phyloP scores from a whole-genome alignment of 441 rosid genomes.

The Pelargonium myrrhifolium region DNA sequence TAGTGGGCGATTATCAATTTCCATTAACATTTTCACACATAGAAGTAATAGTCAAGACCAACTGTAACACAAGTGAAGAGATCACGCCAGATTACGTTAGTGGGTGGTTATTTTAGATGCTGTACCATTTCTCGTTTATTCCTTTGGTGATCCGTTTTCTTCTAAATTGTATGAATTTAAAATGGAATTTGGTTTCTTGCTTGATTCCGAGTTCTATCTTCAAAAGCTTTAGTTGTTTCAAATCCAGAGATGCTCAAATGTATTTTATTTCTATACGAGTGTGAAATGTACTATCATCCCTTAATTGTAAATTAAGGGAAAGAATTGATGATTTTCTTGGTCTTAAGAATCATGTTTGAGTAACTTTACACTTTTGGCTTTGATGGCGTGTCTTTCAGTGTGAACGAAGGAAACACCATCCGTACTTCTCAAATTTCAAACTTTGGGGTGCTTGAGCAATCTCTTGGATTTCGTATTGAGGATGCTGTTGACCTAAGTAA shows the following conservation, averaged over 20 bases:
- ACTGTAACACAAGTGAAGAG: neutral
- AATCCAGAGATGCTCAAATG: neutral
- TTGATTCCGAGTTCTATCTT: neutral
- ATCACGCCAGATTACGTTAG: neutral
- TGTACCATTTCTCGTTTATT: neutral
- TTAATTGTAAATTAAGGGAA: neutral
- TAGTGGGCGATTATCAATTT: neutral
- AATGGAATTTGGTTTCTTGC: too few relatives aligned
- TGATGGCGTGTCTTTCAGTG: constrained; percentile 35
- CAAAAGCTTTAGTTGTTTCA: neutral
- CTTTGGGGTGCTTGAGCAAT: constrained; percentile 42
- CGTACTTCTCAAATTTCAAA: constrained; percentile 38
- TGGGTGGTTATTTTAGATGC: neutral
- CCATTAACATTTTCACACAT: too few relatives aligned
- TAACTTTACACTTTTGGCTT: constrained; percentile 13
- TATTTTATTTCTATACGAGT: neutral
- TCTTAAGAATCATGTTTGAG: constrained; percentile 2
- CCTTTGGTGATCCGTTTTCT: neutral
- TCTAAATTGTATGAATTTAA: neutral
- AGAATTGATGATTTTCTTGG: neutral
- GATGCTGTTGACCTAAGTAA: constrained; percentile 46
- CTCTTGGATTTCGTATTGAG: constrained; percentile 46
- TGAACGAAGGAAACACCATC: constrained; percentile 33
- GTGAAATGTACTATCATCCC: neutral
- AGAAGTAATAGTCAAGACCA: neutral